phyloP scores from a whole-genome alignment of 495 filamentous ascomycete species.

The Pyrenula massariospora region DNA sequence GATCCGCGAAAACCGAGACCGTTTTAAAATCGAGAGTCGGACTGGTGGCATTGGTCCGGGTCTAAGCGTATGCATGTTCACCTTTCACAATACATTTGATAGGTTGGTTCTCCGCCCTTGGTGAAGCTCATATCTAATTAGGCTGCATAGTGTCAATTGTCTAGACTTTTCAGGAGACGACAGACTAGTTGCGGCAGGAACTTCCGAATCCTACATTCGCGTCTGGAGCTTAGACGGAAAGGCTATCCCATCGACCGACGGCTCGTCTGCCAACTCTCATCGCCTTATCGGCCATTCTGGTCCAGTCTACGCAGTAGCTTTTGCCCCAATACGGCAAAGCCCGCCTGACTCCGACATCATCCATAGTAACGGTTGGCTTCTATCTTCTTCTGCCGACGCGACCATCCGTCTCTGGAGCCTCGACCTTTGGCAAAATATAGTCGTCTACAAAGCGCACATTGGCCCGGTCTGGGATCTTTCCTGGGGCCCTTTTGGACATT shows the following conservation, averaged over 20 bases:
- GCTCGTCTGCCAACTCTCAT: slow-evolving; percentile 48
- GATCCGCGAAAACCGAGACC: slow-evolving; percentile 85
- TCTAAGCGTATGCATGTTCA: slow-evolving; percentile 87
- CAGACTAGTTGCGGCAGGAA: slow-evolving; percentile 72
- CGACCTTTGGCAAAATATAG: slow-evolving; percentile 77
- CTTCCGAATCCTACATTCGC: slow-evolving; percentile 86
- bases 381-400: slow-evolving; percentile 80
- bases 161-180: slow-evolving; percentile 89
- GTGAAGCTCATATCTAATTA: no score
- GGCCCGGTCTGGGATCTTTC: slow-evolving; percentile 76
- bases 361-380: slow-evolving; percentile 52
- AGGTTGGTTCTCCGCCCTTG: slow-evolving; percentile 42
- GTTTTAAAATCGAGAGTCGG: slow-evolving; percentile 69
- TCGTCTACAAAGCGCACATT: slow-evolving; percentile 85
- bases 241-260: slow-evolving; percentile 37
- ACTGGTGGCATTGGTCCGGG: slow-evolving; percentile 71
- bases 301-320: slow-evolving; percentile 79
- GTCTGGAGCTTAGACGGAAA: slow-evolving; percentile 83
- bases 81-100: slow-evolving; percentile 91
- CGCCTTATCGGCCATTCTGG: slow-evolving; percentile 87
- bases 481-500: slow-evolving; percentile 92
- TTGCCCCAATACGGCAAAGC: slow-evolving; percentile 58
- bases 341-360: slow-evolving; percentile 40
- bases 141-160: slow-evolving; percentile 60
- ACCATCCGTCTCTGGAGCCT: slow-evolving; percentile 87